Conservation (phyloP, 352 stramenopile genomes). For the Phytophthora agathidicida region DNA sequence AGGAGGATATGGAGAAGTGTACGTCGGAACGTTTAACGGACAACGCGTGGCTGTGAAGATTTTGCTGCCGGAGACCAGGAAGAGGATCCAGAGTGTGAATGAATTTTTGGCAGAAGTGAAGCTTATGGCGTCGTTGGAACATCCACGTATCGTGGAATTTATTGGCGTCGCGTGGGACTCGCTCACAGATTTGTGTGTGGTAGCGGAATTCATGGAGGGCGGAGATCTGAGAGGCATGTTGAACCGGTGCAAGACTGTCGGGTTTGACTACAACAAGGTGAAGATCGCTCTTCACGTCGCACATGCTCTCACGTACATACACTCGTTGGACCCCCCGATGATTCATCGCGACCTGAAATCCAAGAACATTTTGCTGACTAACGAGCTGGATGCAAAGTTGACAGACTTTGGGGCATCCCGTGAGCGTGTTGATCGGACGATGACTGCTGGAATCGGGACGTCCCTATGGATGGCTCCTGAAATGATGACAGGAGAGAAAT, state of each 20-base stretch:
- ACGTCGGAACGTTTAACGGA: slow-evolving; percentile 39
- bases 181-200: slow-evolving; percentile 39
- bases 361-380: slow-evolving; percentile 36
- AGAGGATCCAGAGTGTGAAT: slow-evolving; percentile 38
- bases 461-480: slow-evolving; percentile 35
- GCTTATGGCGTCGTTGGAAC: slow-evolving; percentile 49
- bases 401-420: slow-evolving; percentile 50
- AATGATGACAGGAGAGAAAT: slow-evolving; percentile 36
- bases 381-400: slow-evolving; percentile 34
- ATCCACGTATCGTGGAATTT: slow-evolving; percentile 35
- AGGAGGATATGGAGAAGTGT: slow-evolving; percentile 50
- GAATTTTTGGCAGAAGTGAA: slow-evolving; percentile 54
- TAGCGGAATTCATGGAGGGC: slow-evolving; percentile 46
- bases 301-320: slow-evolving; percentile 40
- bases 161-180: slow-evolving; percentile 62
- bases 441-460: slow-evolving; percentile 41
- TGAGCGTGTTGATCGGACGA: slow-evolving; percentile 30
- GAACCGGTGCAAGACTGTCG: slow-evolving; percentile 19
- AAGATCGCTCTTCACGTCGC: slow-evolving; percentile 45
- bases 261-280: slow-evolving; percentile 42
- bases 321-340: slow-evolving; percentile 24
- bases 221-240: slow-evolving; percentile 42
- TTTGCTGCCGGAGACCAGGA: slow-evolving; percentile 23
- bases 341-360: slow-evolving; percentile 35
- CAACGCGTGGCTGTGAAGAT: slow-evolving; percentile 54